Evolutionary conservation across 768 basidiomycete genomes (phyloP), one percentile per base, ranked within the genome.

Genomic region (Sporobolomyces pararoseus): DNA sequence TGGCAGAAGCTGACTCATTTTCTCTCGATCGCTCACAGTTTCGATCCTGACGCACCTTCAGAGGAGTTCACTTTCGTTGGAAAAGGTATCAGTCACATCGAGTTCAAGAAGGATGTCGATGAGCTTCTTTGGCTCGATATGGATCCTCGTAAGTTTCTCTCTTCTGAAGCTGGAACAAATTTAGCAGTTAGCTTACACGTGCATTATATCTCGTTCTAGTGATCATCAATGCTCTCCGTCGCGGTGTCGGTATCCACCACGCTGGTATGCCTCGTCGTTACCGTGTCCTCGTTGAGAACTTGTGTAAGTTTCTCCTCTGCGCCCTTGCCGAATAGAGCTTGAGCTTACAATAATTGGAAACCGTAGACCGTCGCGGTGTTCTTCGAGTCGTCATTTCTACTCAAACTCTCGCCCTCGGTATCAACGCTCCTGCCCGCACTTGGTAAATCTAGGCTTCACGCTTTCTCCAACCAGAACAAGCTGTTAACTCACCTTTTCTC

Each of bases 341-440:
- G 51, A 29, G 25, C 65, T 21, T 9, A 42, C 29, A 49, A 66
- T 14, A 52, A 25, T 32, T 63, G 27, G 29, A 31, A 0, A 6
- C 23, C 16, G 49, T 87, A 51, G 89, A 87, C 77, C 84, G 88
- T 27, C 79, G 81, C 34, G 86, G 87, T 2, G 86, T 84, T 68
- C 68, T 89, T 51, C 84, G 85, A 25, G 85, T 89, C 9, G 81
- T 89, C 37, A 84, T 89, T 68, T 84, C 88, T 14, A 89, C 87
- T 64, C 84, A 86, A 86, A 88, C 87, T 7, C 80, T 89, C 63
- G 88, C 88, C 1, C 80, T 89, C 19, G 88, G 88, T 66, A 89
- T 89, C 75, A 89, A 89, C 75, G 87, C 87, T 0, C 88, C 88
- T 0, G 83, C 86, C 0, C 87, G 84, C 74, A 86, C 88, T 0